A percentile compares a stretch with the other conserved stretches of the same genome.
These are phyloP conservation scores for Santalum album DNA, from an alignment of 164 flowering plant species.

Conservation along the genomic window DNA sequence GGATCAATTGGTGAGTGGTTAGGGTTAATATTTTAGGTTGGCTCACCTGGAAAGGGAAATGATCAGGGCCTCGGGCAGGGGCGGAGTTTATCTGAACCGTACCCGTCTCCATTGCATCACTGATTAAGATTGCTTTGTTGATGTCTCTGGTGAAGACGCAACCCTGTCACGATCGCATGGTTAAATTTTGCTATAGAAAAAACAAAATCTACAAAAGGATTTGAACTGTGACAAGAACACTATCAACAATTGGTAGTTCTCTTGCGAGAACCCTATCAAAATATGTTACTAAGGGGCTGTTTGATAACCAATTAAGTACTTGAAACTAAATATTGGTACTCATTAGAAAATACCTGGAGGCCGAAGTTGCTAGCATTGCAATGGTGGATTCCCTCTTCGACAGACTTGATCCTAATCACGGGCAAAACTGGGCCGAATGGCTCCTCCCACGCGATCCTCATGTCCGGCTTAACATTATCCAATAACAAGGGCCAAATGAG, in stretches of 20 bases:
- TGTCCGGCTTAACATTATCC: slow-evolving; percentile 88
- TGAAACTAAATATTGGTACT: no score
- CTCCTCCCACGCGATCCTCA: slow-evolving; percentile 99
- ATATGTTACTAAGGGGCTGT: no score
- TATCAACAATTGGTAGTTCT: no score
- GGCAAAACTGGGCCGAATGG: slow-evolving; percentile 98
- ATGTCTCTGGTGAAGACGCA: slow-evolving; percentile 92
- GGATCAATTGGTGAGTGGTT: background rate
- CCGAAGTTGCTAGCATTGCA: slow-evolving; percentile 99
- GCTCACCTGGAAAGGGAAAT: slow-evolving; percentile 93
- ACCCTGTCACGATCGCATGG: slow-evolving; percentile 49
- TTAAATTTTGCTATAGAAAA: background rate
- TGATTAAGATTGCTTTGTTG: slow-evolving; percentile 90
- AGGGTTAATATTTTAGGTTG: background rate
- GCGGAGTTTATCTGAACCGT: slow-evolving; percentile 98
- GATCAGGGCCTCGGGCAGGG: slow-evolving; percentile 99
- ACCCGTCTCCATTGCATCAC: slow-evolving; percentile 98
- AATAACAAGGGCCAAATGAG: slow-evolving; percentile 95
- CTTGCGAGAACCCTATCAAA: no score
- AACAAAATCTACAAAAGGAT: no score
- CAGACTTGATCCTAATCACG: slow-evolving; percentile 73
- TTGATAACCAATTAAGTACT: no score
- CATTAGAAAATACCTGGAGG: slow-evolving; percentile 65
- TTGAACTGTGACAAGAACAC: no score
- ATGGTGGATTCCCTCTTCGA: slow-evolving; percentile 95